phyloP scores from a whole-genome alignment of 768 basidiomycete genomes.

The Trametes maxima region DNA sequence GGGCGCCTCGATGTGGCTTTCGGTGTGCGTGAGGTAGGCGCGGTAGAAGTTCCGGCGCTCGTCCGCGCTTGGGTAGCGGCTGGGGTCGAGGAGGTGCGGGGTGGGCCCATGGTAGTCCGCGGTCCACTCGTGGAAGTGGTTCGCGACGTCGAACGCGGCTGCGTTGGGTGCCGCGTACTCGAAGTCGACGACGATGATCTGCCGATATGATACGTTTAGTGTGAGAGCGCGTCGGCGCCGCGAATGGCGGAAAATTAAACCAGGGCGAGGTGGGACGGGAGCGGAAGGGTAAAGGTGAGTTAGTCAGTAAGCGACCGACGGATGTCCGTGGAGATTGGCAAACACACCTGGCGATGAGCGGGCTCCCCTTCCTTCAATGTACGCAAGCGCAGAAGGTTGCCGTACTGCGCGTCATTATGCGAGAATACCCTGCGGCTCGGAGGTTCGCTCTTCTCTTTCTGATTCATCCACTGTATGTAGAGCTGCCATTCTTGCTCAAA shows the following conservation, averaged over 20 bases:
- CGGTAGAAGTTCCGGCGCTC: constrained; percentile 84
- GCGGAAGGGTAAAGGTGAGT: constrained; percentile 3
- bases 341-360: constrained; percentile 72
- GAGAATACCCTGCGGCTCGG: constrained; percentile 73
- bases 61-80: constrained; percentile 68
- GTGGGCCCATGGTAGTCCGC: constrained; percentile 78
- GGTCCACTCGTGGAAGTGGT: constrained; percentile 98
- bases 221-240: constrained; percentile 20
- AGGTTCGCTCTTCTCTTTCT: constrained; percentile 57
- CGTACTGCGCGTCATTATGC: constrained; percentile 97
- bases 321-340: not conserved
- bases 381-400: constrained; percentile 82
- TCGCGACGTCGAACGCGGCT: constrained; percentile 93
- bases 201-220: constrained; percentile 3
- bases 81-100: constrained; percentile 65
- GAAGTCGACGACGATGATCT: constrained; percentile 97
- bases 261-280: not conserved
- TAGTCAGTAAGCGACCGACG: not conserved
- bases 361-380: constrained; percentile 55
- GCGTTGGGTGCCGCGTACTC: constrained; percentile 96
- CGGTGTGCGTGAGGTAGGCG: constrained; percentile 70
- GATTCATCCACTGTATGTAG: constrained; percentile 72
- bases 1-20: constrained; percentile 36
- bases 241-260: constrained; percentile 3
- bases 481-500: constrained; percentile 67